Base-by-base conservation (phyloP, 139 green algal species). In the Chloropicon primus region DNA sequence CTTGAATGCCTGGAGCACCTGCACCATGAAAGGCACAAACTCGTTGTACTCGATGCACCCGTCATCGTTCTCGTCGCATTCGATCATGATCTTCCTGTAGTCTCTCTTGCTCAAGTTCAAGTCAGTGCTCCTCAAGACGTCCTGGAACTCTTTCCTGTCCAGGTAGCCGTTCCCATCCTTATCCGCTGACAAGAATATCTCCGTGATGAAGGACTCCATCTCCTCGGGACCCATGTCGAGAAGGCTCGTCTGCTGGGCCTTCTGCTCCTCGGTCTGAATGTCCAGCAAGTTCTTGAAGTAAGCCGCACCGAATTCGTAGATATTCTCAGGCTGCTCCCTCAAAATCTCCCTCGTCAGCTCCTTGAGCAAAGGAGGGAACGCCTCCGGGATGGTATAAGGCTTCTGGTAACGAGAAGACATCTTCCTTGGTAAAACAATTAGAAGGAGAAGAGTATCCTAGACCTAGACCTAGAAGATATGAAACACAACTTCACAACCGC, bases 361-460 rank as follows among this genome's bases (percentile, higher is more conserved):
- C 76, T 93, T 93, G 0, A 93, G 76, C 23, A 93, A 71, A 0
- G 81, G 81, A 1, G 89, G 87, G 54, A 89, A 93, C 1, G 73
- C 84, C 1, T 85, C 78, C 0, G 87, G 89, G 2, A 93, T 89
- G 0, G 80, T 88, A 25, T 86, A 89, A 0, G 80, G 78, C 73
- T 90, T 89, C 74, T 93, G 89, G 72, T 93, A 93, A 22, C 82
- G 82, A 0, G 80, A 81, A 0, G 83, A 84, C 86, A 92, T 92
- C 22, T 27, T 74, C 71, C 41, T 17, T 62, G 5, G 10, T 17
- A 62, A 17, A 62, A 62, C 17, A n/a, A 62, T 62, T 62, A 62
- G 41, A n/a, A 62, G 41, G 41, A 62, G 41, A 17, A 62, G 10
- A 17, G 10, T 17, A n/a, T 17, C 17, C 5, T 17, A n/a, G 5